Base-by-base conservation (phyloP, 164 flowering plant species). In the grape (Vitis vinifera) region DNA sequence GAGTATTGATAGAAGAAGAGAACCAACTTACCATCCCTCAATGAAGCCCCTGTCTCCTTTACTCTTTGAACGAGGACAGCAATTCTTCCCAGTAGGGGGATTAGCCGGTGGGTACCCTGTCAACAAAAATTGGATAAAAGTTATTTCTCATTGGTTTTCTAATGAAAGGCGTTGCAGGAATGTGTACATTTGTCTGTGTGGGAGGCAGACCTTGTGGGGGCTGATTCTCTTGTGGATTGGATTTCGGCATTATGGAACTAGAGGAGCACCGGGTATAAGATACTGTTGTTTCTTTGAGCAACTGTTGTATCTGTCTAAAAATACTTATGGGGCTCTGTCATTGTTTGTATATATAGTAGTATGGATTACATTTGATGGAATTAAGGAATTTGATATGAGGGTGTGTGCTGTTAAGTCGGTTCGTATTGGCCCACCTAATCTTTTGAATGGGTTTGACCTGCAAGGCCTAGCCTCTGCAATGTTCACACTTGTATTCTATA, bases 11-110 rank as follows among this genome's bases (percentile, higher is more conserved):
- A 47, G 13, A 19, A n/a, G 55, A 12, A 47, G 37, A 31, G 47
- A 58, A 9, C 9, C 50, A n/a, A 62, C 77, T 71, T 82, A 86
- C 89, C 87, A 83, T 76, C 87, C 87, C 63, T 84, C 87, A 47
- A 84, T 77, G 78, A 81, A 80, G 67, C 83, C 78, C 59, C 81
- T 73, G 1, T 76, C 89, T 17, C 85, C 89, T 69, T 76, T 86
- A 75, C 75, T 77, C 56, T 70, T 80, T 0, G 75, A 10, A 0
- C 66, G 63, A 10, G 71, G 47, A 23, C 62, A 72, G 9, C 59
- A 69, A 69, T 73, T 83, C 72, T 73, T 77, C 71, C 17, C 61
- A 2, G 72, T 49, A 11, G 72, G 62, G 13, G 76, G 75, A 59
- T 68, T 77, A 4, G 62, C 69, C 30, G 68, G 71, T 15, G 84